Base-by-base conservation (phyloP, 768 basidiomycete genomes). In the Trametes villosa region DNA sequence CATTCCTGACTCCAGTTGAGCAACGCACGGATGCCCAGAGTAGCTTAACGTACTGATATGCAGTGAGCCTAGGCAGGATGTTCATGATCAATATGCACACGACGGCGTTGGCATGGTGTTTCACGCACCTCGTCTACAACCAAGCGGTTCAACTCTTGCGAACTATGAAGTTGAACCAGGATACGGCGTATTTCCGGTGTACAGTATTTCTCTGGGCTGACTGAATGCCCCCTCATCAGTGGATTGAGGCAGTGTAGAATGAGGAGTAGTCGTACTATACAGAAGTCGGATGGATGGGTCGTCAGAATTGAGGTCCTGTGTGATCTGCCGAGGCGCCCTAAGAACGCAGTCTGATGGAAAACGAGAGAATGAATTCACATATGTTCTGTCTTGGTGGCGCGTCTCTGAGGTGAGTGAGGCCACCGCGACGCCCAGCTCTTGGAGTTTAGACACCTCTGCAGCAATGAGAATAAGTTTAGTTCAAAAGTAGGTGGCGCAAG, bases 171-270 rank as follows among this genome's bases (percentile, higher is more conserved):
- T 2, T 68, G 72, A 8, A 76, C 72, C 27, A 95, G 75, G 0
- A 86, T 70, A 31, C 71, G 71, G 57, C 79, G 71, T 54, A 92
- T 83, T 11, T 88, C 84, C 9, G 75, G 44, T 0, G 77, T 82
- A 49, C 80, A 81, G 41, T 93, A 76, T 52, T 84, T 86, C 70
- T 95, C 93, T 0, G 93, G 92, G 1, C 92, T 94, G 30, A 86
- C 91, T 91, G 60, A 17, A 3, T 26, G 11, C 6, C 2, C 27
- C 9, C 59, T 33, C 24, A 22, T 45, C 7, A 24, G 20, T 27
- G 34, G 30, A 40, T 20, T 11, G 22, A 31, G 22, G 26, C 22
- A 54, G 34, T 22, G 0, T 6, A 13, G 22, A n/a, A n/a, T n/a
- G n/a, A 20, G 26, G 54, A 45, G 27, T 4, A 11, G n/a, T 72